Conservation (phyloP, 768 basidiomycete species). For the Russula earlei region DNA sequence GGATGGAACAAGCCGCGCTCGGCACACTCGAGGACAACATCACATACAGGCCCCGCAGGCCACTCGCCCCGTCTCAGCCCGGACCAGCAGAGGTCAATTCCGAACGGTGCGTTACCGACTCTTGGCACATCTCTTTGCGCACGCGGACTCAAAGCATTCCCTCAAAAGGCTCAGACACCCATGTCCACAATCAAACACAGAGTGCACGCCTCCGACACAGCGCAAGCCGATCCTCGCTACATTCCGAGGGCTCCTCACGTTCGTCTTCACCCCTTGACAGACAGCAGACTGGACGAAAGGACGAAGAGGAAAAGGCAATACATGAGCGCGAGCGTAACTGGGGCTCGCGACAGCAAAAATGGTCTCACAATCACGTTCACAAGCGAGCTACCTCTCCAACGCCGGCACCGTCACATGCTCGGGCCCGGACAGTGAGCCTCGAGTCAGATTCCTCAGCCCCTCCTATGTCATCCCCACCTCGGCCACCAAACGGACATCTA, state of each 20-base stretch:
- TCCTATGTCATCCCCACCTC: neutral
- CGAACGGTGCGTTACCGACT: slow-evolving; percentile 3
- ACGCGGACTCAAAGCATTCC: neutral
- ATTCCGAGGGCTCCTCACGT: slow-evolving; percentile 15
- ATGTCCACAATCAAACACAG: slow-evolving; percentile 29
- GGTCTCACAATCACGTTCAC: slow-evolving; percentile 19
- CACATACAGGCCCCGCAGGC: slow-evolving; percentile 26
- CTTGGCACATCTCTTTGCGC: neutral
- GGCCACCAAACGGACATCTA: neutral
- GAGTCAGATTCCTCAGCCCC: slow-evolving; percentile 2
- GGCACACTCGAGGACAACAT: slow-evolving; percentile 28
- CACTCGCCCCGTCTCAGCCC: slow-evolving; percentile 25
- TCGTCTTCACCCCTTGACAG: slow-evolving; percentile 5
- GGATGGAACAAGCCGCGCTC: slow-evolving; percentile 40
- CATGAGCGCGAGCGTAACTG: slow-evolving; percentile 59
- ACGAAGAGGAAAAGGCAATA: slow-evolving; percentile 27
- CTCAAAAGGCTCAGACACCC: slow-evolving; percentile 3
- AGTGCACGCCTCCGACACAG: slow-evolving; percentile 21
- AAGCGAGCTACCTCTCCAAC: slow-evolving; percentile 16
- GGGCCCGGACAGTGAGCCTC: slow-evolving; percentile 11
- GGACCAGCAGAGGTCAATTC: neutral
- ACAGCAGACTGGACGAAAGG: slow-evolving; percentile 26
- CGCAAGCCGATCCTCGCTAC: slow-evolving; percentile 9
- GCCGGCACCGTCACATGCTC: slow-evolving; percentile 17
- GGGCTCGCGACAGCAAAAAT: slow-evolving; percentile 44